Evolutionary conservation across 345 rosid species (phyloP), one percentile per base, ranked within the genome.

Genomic region (Punica granatum): DNA sequence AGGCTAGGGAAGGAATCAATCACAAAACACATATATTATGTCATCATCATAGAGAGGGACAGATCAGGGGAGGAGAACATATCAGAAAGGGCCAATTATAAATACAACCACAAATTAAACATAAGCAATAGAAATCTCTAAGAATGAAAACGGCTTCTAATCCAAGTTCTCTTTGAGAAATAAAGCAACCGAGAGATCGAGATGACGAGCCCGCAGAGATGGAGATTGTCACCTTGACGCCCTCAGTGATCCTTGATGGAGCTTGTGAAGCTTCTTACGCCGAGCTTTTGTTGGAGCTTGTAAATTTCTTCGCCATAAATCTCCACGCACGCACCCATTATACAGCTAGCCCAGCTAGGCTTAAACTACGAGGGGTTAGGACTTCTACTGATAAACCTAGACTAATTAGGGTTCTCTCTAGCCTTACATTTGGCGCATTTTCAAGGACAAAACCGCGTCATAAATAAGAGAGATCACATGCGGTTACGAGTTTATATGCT

Each of bases 1-100:
- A 63, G 66, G 48, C 34, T 56, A 56, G 13, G 11, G 26, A 13
- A 26, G 66, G 42, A 36, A 16, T 63, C 66, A 48, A 63, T 63
- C 37, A 37, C 48, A 63, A 37, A 63, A 33, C 23, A 8, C 16
- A 54, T 6, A 56, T 56, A 56, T 56, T n/a, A 56, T 56, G 61
- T 26, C 61, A 63, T 37, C 64, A 61, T 37, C 41, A 37, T n/a
- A n/a, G 41, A 37, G 41, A 16, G 35, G 21, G 26, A 37, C 9
- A 31, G 59, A 31, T 21, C 9, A 25, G 67, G 26, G 28, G 53
- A 65, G 23, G 16, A 30, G 23, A 49, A 23, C 56, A 60, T 32
- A 60, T 33, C 6, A 23, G 34, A 56, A 28, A 56, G 16, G 61
- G 61, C 19, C 32, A 56, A 37, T 13, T 5, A 56, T 26, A 10